These are phyloP conservation scores for Pulicaria dysenterica DNA, from an alignment of 129 eudicot genomes.

Conservation along the genomic window DNA sequence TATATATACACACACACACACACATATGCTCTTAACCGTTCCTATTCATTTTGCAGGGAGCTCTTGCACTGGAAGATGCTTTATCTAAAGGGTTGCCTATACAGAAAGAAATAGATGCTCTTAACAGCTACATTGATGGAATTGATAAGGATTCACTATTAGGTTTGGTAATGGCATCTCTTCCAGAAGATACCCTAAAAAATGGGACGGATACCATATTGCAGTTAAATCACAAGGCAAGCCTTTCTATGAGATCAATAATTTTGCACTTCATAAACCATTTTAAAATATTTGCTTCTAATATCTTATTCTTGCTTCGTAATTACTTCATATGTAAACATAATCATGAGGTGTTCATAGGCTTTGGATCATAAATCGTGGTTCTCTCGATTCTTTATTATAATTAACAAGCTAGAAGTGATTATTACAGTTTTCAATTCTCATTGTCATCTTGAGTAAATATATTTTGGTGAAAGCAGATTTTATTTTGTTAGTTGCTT, in stretches of 20 bases:
- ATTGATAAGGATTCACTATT: constrained; percentile 72
- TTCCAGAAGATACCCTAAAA: constrained; percentile 84
- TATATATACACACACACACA: no score
- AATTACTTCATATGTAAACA: constrained; percentile 1
- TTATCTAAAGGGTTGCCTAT: constrained; percentile 85
- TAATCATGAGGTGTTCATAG: not conserved
- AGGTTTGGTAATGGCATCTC: constrained; percentile 72
- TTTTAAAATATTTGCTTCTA: not conserved
- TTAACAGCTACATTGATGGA: constrained; percentile 60
- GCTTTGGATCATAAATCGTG: not conserved
- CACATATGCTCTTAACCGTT: no score
- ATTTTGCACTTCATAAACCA: not conserved
- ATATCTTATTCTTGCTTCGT: not conserved
- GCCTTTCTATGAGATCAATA: constrained; percentile 16
- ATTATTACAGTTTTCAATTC: not conserved
- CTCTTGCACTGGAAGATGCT: constrained; percentile 91
- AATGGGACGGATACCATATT: constrained; percentile 67
- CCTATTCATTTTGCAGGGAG: constrained; percentile 57
- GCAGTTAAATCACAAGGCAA: constrained; percentile 84
- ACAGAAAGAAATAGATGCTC: constrained; percentile 74
- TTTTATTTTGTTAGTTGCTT: not conserved
- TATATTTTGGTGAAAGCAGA: not conserved
- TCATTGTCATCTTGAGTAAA: constrained; percentile 3
- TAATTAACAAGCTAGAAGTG: constrained; percentile 3
- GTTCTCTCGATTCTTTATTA: not conserved